These are phyloP conservation scores for Seiridium cupressi DNA, from an alignment of 2,329 filamentous ascomycete species.

Conservation along the genomic window DNA sequence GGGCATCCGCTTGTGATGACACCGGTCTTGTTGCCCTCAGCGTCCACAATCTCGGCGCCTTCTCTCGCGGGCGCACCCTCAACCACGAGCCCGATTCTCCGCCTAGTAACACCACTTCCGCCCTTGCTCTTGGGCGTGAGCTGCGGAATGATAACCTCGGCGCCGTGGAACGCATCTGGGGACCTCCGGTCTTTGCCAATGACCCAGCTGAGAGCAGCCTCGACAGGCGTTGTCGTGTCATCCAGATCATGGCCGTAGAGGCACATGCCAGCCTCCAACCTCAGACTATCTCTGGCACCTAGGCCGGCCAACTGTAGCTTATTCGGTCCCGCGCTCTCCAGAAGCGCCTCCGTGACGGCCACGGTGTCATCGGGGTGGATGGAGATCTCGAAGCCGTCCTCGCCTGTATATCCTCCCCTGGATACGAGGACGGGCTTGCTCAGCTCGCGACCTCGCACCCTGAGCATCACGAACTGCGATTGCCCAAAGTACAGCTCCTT, in stretches of 20 bases:
- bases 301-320: slow-evolving; percentile 78
- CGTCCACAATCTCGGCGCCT: slow-evolving; percentile 71
- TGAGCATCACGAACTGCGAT: slow-evolving; percentile 64
- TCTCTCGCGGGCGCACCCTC: slow-evolving; percentile 88
- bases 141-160: slow-evolving; percentile 73
- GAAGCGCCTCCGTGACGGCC: slow-evolving; percentile 66
- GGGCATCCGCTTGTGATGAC: slow-evolving; percentile 86
- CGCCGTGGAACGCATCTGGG: slow-evolving; percentile 78
- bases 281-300: slow-evolving; percentile 85
- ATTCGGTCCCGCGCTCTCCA: slow-evolving; percentile 60
- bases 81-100: slow-evolving; percentile 78
- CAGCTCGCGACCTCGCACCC: slow-evolving; percentile 50
- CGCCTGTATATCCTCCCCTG: slow-evolving; percentile 92
- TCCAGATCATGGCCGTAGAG: slow-evolving; percentile 98
- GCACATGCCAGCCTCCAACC: slow-evolving; percentile 97
- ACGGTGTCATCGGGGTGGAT: slow-evolving; percentile 68
- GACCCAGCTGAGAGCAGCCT: slow-evolving; percentile 68
- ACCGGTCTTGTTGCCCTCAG: slow-evolving; percentile 67
- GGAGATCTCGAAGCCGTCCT: slow-evolving; percentile 97
- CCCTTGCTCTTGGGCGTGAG: slow-evolving; percentile 72
- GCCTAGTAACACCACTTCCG: slow-evolving; percentile 65
- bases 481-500: slow-evolving; percentile 79
- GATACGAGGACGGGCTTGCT: slow-evolving; percentile 67
- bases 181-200: slow-evolving; percentile 73
- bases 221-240: slow-evolving; percentile 64